phyloP scores from a whole-genome alignment of 164 flowering plant genomes.

The Vitis rotundifolia region DNA sequence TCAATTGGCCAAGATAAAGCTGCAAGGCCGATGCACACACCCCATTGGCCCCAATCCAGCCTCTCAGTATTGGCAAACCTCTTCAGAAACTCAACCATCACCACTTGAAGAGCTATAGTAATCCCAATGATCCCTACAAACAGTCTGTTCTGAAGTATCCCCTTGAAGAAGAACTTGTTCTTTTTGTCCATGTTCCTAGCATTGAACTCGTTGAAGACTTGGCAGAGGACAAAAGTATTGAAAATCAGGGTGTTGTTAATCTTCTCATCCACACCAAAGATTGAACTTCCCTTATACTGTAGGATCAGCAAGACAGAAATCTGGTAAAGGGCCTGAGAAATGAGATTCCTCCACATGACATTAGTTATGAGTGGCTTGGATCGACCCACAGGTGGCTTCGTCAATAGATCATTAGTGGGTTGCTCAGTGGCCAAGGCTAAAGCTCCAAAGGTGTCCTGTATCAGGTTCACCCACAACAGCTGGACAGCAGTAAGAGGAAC shows the following conservation, averaged over 20 bases:
- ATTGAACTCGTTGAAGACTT: conserved; percentile 40
- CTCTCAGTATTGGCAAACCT: conserved; percentile 32
- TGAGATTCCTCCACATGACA: conserved; percentile 43
- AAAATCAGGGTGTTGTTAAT: conserved; percentile 13
- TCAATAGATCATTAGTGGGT: conserved; percentile 37
- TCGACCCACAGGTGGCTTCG: conserved; percentile 27
- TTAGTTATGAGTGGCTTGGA: conserved; percentile 37
- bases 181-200: conserved; percentile 37
- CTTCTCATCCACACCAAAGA: not conserved
- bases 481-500: conserved; percentile 42
- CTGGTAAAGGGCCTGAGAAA: conserved; percentile 39
- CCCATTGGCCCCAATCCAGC: conserved; percentile 29
- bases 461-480: conserved; percentile 47
- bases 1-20: conserved; percentile 33
- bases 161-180: conserved; percentile 27
- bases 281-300: conserved; percentile 29
- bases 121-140: conserved; percentile 29
- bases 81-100: conserved; percentile 36
- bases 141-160: conserved; percentile 29
- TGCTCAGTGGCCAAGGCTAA: conserved; percentile 36
- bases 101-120: conserved; percentile 29
- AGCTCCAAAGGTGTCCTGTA: conserved; percentile 46
- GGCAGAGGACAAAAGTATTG: conserved; percentile 46
- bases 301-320: conserved; percentile 26
- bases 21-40: conserved; percentile 25